A percentile compares a stretch with the other conserved stretches of the same genome.
phyloP scores from a whole-genome alignment of 2,329 filamentous ascomycete genomes.

The Cladosporium sp. region DNA sequence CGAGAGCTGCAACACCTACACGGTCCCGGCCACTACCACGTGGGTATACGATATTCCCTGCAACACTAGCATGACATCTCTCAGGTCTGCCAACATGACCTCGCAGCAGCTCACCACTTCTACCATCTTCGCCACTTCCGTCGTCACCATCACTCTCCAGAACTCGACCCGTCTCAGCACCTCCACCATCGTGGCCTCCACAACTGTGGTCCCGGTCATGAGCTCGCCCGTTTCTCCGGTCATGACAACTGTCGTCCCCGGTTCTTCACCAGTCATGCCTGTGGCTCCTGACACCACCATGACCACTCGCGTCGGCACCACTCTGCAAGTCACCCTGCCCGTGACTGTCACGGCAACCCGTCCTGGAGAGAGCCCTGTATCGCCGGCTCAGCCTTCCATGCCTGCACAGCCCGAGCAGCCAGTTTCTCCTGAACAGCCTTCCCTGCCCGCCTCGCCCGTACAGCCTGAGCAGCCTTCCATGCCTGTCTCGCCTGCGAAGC shows the following conservation, averaged over 20 bases:
- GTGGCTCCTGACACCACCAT: conserved; percentile 1
- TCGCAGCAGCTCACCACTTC: neutral
- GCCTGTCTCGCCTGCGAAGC: neutral
- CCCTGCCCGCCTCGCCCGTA: neutral
- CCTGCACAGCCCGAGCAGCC: neutral
- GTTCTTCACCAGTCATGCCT: neutral
- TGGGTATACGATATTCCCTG: conserved; percentile 1
- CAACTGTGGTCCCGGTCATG: neutral
- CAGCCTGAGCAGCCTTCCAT: neutral
- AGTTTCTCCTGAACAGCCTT: neutral
- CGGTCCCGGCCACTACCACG: neutral
- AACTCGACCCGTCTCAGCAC: neutral
- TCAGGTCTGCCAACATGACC: neutral
- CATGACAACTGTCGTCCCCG: neutral
- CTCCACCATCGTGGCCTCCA: conserved; percentile 2
- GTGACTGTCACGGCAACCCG: conserved; percentile 5
- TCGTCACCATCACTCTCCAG: neutral
- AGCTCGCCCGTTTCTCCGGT: neutral
- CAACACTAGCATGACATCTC: neutral
- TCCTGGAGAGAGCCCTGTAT: neutral
- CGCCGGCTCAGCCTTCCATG: neutral
- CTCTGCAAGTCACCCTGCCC: neutral
- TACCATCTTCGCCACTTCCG: conserved; percentile 5
- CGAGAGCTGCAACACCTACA: conserved; percentile 11
- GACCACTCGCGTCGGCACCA: neutral